A percentile compares a stretch with the other conserved stretches of the same genome.
Conservation (phyloP, 129 eudicot species). For the Kitagawia praeruptora region DNA sequence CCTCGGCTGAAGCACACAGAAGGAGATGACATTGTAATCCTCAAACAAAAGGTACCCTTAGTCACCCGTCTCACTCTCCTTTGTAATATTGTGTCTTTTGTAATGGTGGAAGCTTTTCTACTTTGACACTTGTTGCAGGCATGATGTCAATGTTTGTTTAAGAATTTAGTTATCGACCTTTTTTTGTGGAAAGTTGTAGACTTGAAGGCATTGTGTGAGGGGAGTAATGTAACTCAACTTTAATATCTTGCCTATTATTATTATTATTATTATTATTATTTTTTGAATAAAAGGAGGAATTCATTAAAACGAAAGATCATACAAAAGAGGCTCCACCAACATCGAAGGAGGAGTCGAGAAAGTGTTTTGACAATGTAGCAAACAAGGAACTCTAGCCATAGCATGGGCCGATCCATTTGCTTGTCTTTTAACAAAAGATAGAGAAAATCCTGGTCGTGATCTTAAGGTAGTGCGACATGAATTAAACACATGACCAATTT, state of each 20-base stretch:
- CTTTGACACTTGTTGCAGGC: not conserved
- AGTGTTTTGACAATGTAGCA: too few species aligned
- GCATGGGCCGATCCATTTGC: too few species aligned
- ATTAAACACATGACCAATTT: too few species aligned
- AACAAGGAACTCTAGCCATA: too few species aligned
- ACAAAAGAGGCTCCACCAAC: too few species aligned
- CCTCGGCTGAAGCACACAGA: constrained; percentile 64
- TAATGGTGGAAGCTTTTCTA: not conserved
- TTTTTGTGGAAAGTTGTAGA: not conserved
- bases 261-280: too few species aligned
- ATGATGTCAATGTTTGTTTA: not conserved
- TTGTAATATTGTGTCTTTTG: not conserved
- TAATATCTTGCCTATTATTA: not conserved
- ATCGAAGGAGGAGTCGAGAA: too few species aligned
- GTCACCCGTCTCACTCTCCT: not conserved
- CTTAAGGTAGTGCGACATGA: too few species aligned
- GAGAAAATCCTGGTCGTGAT: too few species aligned
- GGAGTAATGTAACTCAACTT: not conserved
- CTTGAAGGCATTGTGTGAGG: not conserved
- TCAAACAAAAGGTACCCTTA: constrained; percentile 80
- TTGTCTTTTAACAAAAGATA: too few species aligned
- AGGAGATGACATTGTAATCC: constrained; percentile 67
- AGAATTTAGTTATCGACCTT: not conserved
- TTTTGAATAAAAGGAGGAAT: too few species aligned
- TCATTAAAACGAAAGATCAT: too few species aligned